Base-by-base conservation (phyloP, 257 asterid genomes). In the Scutellaria baicalensis region DNA sequence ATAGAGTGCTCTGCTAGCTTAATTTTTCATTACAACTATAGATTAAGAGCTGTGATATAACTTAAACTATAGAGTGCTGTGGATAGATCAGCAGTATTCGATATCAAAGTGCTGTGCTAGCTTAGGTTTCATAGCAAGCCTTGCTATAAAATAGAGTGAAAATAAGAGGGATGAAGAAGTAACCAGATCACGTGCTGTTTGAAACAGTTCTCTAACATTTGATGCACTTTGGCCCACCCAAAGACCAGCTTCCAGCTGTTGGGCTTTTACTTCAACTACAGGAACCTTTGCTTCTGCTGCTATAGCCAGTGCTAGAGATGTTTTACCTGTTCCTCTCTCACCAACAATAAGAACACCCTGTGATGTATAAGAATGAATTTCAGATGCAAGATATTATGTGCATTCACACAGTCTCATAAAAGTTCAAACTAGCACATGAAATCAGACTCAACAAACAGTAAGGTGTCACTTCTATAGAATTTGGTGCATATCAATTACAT, bases 211-310 rank as follows among this genome's bases (percentile, higher is more conserved):
- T 82, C 99, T 83, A 52, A 93, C 94, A 79, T 93, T 93, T 55
- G 96, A 87, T 61, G 99, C 97, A 82, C 99, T 89, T 83, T 93
- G 99, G 59, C 99, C 99, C 78, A 89, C 97, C 99, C 97, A 89
- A 51, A 91, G 83, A 72, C 92, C 96, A 69, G 93, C 90, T 85
- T 93, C 97, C 81, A 93, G 85, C 82, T 89, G 94, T 56, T 89
- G 95, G 73, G 97, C 91, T 79, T 87, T 89, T 44, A 93, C 88
- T 86, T 93, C 87, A 70, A 93, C 99, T 64, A 93, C 88, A 42
- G 99, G 99, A 56, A 93, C 99, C 81, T 83, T 93, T 16, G 99
- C 97, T 82, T 93, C 97, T 39, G 97, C 96, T 14, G 99, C 97
- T 71, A 93, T 91, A 65, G 99, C 99, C 80, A 89, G 73, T 71